phyloP scores from a whole-genome alignment of 2,329 filamentous ascomycete species.

The Xylaria arbuscula region DNA sequence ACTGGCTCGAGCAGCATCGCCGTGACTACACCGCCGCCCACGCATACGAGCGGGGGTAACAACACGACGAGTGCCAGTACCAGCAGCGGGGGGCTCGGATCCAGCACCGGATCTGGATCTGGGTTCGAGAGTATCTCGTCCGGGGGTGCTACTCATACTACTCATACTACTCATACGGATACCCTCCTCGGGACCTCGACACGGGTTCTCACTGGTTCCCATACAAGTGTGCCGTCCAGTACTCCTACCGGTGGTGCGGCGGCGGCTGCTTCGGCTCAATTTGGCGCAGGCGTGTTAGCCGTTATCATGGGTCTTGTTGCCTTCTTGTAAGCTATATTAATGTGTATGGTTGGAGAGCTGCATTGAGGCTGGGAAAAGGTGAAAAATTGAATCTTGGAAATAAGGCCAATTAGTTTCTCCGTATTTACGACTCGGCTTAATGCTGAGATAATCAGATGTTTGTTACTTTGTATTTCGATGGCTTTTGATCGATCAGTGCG shows the following conservation, averaged over 20 bases:
- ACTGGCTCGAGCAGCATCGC: background rate
- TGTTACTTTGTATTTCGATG: background rate
- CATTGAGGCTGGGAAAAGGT: background rate
- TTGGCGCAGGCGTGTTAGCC: slow-evolving; percentile 41
- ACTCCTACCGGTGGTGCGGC: slow-evolving; percentile 33
- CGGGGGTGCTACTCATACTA: slow-evolving; percentile 16
- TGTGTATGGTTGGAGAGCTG: background rate
- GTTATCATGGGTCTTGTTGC: slow-evolving; percentile 41
- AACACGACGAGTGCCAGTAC: slow-evolving; percentile 1
- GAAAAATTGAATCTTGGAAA: background rate
- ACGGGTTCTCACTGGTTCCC: slow-evolving; percentile 3
- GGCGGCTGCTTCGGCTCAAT: slow-evolving; percentile 26
- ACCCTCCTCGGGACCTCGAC: slow-evolving; percentile 23
- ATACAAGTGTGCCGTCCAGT: slow-evolving; percentile 5
- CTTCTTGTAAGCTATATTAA: slow-evolving; percentile 33
- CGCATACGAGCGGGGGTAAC: background rate
- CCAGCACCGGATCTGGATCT: slow-evolving; percentile 15
- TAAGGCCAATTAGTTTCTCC: background rate
- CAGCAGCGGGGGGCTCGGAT: slow-evolving; percentile 3
- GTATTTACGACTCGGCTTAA: slow-evolving; percentile 1
- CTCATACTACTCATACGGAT: slow-evolving; percentile 26
- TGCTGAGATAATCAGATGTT: background rate
- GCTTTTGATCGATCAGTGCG: background rate
- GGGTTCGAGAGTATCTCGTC: background rate
- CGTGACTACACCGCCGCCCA: slow-evolving; percentile 23